Conservation (phyloP, 2,329 filamentous ascomycete species). For the Neofusicoccum parvum region DNA sequence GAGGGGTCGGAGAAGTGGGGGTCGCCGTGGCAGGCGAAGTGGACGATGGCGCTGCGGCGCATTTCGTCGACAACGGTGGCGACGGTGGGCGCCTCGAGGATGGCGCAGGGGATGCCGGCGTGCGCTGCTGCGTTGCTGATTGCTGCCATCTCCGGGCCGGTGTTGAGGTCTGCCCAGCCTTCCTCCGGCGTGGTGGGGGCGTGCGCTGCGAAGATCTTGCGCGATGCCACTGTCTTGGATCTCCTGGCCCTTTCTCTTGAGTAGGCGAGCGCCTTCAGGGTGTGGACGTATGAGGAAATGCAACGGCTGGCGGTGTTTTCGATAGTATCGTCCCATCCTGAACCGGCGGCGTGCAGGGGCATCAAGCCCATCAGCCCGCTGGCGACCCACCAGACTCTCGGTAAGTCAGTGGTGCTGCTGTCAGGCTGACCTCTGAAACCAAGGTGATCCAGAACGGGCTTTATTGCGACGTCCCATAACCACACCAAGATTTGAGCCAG, state of each 20-base stretch:
- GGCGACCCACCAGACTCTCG: conserved; percentile 15
- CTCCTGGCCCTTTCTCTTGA: conserved; percentile 7
- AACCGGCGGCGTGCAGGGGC: conserved; percentile 23
- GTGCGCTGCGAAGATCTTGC: not conserved
- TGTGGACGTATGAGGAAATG: conserved; percentile 15
- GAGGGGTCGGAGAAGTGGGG: conserved; percentile 25
- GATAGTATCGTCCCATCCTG: not conserved
- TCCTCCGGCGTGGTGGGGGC: not conserved
- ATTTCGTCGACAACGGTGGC: not conserved
- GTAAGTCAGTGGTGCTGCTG: not conserved
- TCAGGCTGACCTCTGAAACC: not conserved
- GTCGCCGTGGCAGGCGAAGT: conserved; percentile 30
- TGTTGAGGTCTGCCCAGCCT: not conserved
- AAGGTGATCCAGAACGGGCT: not conserved
- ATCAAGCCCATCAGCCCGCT: conserved; percentile 21
- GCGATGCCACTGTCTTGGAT: conserved; percentile 7
- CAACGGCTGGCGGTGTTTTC: conserved; percentile 17
- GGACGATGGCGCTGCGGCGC: conserved; percentile 22
- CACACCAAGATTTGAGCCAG: not conserved
- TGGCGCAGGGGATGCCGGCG: not conserved
- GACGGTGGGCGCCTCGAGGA: not conserved
- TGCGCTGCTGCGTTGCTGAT: not conserved
- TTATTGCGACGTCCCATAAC: not conserved
- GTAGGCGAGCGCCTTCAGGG: conserved; percentile 16
- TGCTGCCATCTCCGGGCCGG: not conserved